Percentiles rank a stretch among this genome's conserved stretches.
Evolutionary conservation across 305 asterid genomes (phyloP).

Genomic region (Fraxinus sp.): DNA sequence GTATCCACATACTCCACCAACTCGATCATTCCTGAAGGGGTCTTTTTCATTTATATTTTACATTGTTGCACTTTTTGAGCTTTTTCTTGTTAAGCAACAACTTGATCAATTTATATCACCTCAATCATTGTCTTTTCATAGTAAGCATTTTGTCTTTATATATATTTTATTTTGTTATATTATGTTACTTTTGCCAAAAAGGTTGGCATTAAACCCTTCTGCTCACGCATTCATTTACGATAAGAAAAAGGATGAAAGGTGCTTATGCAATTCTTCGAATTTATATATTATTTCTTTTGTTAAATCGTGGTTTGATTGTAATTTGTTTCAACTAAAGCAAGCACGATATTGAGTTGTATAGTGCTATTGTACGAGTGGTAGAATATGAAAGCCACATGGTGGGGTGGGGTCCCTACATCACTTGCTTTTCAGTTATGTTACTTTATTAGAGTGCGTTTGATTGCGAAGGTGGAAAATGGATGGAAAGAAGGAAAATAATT

Average conservation of each 20-base stretch:
- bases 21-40: too few relatives aligned
- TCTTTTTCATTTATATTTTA: too few relatives aligned
- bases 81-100: background rate
- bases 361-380: background rate
- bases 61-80: background rate
- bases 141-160: background rate
- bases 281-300: too few relatives aligned
- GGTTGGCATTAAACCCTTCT: background rate
- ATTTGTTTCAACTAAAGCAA: background rate
- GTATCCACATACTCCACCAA: too few relatives aligned
- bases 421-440: background rate
- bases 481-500: too few relatives aligned
- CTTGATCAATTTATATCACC: background rate
- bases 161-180: background rate
- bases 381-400: background rate
- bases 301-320: background rate
- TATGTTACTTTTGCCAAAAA: background rate
- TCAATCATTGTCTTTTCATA: background rate
- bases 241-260: background rate
- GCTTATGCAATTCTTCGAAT: background rate
- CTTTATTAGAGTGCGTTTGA: too few relatives aligned
- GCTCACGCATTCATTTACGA: background rate
- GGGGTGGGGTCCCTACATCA: background rate
- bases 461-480: too few relatives aligned
- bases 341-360: background rate